Base-by-base conservation (phyloP, 163 green algal species). In the Prototheca cutis region DNA sequence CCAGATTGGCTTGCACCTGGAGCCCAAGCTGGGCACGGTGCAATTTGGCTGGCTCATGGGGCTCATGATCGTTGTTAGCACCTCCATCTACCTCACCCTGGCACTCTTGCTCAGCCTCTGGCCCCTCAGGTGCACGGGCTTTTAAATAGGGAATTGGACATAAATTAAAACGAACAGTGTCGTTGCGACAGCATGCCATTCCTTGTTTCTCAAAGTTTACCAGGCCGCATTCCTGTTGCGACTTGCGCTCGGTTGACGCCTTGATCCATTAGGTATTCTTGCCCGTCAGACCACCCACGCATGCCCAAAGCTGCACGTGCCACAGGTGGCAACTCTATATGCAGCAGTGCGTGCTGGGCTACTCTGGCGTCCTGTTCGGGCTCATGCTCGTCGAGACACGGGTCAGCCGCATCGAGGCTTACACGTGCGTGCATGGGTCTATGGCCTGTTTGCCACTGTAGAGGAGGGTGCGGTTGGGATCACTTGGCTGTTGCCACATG, bases 281-380 rank as follows among this genome's bases (percentile, higher is more conserved):
- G n/a, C n/a, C n/a, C n/a, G n/a, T n/a, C n/a, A n/a, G n/a, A n/a
- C n/a, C n/a, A n/a, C n/a, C n/a, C n/a, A n/a, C n/a, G n/a, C n/a
- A n/a, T n/a, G n/a, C n/a, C n/a, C n/a, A n/a, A n/a, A n/a, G n/a
- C n/a, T n/a, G n/a, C n/a, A n/a, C n/a, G n/a, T n/a, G n/a, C n/a
- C n/a, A n/a, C n/a, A n/a, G n/a, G n/a, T n/a, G n/a, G n/a, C n/a
- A n/a, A n/a, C n/a, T n/a, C n/a, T n/a, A n/a, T n/a, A n/a, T n/a
- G n/a, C n/a, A n/a, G n/a, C 53, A 76, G 34, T 92, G 86, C 65
- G 67, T 71, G 0, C 56, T 90, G 23, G 86, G 86, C 18, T 76
- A 91, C 29, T 84, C 68, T 3, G 86, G 85, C 15, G 63, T 90
- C 13, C 74, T 94, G 17, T 91, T 94, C 61, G 79, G 65, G 2